phyloP scores from a whole-genome alignment of 306 rosid species.

The Fragaria nilgerrensis region DNA sequence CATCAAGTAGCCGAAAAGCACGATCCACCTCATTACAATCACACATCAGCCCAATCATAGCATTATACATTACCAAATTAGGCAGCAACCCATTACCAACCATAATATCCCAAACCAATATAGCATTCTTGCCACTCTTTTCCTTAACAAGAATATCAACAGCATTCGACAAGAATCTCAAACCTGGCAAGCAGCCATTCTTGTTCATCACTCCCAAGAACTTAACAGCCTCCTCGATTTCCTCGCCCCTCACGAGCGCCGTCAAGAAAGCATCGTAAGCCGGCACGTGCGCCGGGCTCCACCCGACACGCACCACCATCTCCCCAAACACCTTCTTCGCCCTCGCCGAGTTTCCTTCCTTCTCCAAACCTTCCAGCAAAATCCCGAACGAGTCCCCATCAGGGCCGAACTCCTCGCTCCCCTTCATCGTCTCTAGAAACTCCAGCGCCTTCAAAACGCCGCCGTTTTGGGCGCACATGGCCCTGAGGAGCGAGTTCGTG shows the following conservation, averaged over 20 bases:
- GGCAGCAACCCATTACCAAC: conserved; percentile 45
- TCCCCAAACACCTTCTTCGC: conserved; percentile 52
- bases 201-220: conserved; percentile 51
- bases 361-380: conserved; percentile 65
- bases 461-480: conserved; percentile 49
- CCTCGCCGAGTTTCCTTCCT: conserved; percentile 47
- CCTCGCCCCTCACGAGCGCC: conserved; percentile 38
- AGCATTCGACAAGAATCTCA: conserved; percentile 54
- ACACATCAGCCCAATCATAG: conserved; percentile 58
- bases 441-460: conserved; percentile 41
- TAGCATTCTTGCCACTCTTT: conserved; percentile 40
- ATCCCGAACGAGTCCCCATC: conserved; percentile 62
- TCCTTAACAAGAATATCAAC: conserved; percentile 50
- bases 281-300: conserved; percentile 41
- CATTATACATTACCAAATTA: conserved; percentile 59
- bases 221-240: conserved; percentile 40
- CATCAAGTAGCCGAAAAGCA: conserved; percentile 51
- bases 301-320: conserved; percentile 52
- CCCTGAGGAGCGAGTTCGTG: conserved; percentile 55
- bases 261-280: conserved; percentile 57
- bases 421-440: conserved; percentile 42
- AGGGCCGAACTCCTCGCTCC: conserved; percentile 25
- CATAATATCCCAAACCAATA: conserved; percentile 59
- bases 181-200: conserved; percentile 59
- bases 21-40: conserved; percentile 39